Conservation (phyloP, 148 eudicot genomes). For the Persicaria tinctoria region DNA sequence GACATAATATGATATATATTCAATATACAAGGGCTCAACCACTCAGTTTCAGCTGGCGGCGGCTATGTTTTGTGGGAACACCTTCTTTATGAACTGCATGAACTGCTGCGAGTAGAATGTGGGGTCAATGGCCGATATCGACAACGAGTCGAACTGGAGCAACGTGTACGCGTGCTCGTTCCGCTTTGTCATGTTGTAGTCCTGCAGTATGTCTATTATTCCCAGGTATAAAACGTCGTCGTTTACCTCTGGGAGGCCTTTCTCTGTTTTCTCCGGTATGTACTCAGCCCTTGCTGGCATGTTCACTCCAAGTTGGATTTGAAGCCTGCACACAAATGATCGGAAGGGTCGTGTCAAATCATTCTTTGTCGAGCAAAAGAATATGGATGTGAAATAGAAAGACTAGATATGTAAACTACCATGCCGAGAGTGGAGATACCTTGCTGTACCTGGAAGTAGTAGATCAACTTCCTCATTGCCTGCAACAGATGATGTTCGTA, state of each 20-base stretch:
- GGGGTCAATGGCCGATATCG: constrained; percentile 89
- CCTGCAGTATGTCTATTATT: constrained; percentile 34
- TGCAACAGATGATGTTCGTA: constrained; percentile 71
- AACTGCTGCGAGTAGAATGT: constrained; percentile 72
- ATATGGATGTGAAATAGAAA: too few species aligned
- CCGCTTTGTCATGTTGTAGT: constrained; percentile 36
- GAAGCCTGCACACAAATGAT: constrained; percentile 39
- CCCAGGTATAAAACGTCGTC: constrained; percentile 60
- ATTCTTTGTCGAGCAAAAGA: too few species aligned
- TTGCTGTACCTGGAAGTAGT: constrained; percentile 98
- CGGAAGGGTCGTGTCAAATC: neutral
- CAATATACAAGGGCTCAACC: too few species aligned
- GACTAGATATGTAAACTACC: too few species aligned
- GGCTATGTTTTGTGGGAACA: constrained; percentile 49
- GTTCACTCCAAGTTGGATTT: constrained; percentile 94
- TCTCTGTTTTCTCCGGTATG: constrained; percentile 23
- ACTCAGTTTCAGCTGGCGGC: constrained; percentile 20
- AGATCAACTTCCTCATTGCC: constrained; percentile 96
- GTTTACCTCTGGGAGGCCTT: constrained; percentile 49
- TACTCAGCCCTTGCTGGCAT: constrained; percentile 94
- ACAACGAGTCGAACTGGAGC: constrained; percentile 74
- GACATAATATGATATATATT: too few species aligned
- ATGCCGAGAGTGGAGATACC: constrained; percentile 24
- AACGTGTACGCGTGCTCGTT: constrained; percentile 85
- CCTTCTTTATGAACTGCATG: constrained; percentile 64